A percentile compares a stretch with the other conserved stretches of the same genome.
These are phyloP conservation scores for Xylariaceae sp. DNA, from an alignment of 2,329 filamentous ascomycete species.

Conservation along the genomic window DNA sequence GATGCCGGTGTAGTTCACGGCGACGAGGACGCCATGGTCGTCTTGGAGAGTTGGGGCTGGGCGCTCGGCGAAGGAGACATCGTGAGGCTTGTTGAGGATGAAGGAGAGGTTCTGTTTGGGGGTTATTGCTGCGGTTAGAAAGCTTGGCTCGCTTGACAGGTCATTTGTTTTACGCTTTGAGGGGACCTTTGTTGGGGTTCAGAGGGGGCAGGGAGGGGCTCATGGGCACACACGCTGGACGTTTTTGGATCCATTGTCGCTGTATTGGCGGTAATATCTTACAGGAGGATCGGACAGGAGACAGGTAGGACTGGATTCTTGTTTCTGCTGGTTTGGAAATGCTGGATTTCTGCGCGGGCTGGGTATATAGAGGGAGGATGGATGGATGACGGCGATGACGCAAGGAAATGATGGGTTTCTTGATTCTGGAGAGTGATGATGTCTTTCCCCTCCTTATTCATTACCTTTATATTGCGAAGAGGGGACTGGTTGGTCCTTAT, in stretches of 20 bases:
- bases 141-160: background rate
- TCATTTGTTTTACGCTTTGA: background rate
- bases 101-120: slow-evolving; percentile 72
- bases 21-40: slow-evolving; percentile 73
- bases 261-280: background rate
- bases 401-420: background rate
- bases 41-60: slow-evolving; percentile 64
- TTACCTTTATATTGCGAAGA: background rate
- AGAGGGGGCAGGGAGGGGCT: slow-evolving; percentile 10
- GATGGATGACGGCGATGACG: background rate
- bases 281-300: background rate
- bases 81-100: slow-evolving; percentile 70
- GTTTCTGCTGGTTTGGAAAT: background rate
- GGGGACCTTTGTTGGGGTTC: slow-evolving; percentile 6
- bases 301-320: background rate
- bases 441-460: background rate
- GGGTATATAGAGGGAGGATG: background rate
- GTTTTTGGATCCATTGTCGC: slow-evolving; percentile 17
- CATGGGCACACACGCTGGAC: slow-evolving; percentile 15
- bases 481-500: background rate
- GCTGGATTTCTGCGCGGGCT: background rate
- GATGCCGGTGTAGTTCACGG: slow-evolving; percentile 81
- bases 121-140: slow-evolving; percentile 3
- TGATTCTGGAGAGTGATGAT: background rate
- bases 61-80: slow-evolving; percentile 70